Evolutionary conservation across 805 yeast species (phyloP).

Genomic region (Nakazawaea populi): DNA sequence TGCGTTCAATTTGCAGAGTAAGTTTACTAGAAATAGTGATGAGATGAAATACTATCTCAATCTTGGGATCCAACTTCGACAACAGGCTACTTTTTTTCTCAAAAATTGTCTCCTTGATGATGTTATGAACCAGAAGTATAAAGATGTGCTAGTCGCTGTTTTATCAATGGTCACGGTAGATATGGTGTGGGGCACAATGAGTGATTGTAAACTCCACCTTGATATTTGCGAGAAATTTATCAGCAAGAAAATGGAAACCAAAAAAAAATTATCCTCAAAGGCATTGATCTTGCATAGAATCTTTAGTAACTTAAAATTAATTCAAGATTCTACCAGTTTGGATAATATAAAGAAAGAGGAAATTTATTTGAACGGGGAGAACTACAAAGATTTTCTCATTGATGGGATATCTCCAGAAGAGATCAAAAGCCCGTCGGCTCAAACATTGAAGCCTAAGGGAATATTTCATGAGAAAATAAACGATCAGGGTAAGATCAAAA

Average conservation of each 20-base stretch:
- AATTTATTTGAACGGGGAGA: slow-evolving; percentile 27
- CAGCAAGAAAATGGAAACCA: slow-evolving; percentile 56
- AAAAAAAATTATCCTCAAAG: slow-evolving; percentile 65
- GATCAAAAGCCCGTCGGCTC: slow-evolving; percentile 8
- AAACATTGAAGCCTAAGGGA: slow-evolving; percentile 17
- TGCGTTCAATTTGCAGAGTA: slow-evolving; percentile 74
- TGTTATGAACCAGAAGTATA: slow-evolving; percentile 59
- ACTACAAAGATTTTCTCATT: slow-evolving; percentile 26
- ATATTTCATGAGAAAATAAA: slow-evolving; percentile 37
- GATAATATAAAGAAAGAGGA: slow-evolving; percentile 27
- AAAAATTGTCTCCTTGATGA: slow-evolving; percentile 50
- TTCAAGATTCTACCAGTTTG: slow-evolving; percentile 70
- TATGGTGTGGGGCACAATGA: slow-evolving; percentile 88
- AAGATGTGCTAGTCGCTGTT: slow-evolving; percentile 77
- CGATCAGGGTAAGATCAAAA: slow-evolving; percentile 41
- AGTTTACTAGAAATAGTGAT: slow-evolving; percentile 59
- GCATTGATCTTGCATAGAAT: slow-evolving; percentile 75
- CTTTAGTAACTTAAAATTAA: slow-evolving; percentile 64
- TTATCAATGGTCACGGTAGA: slow-evolving; percentile 85
- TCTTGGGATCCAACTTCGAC: slow-evolving; percentile 66
- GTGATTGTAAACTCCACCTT: slow-evolving; percentile 72
- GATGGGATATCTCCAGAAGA: slow-evolving; percentile 14
- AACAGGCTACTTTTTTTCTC: slow-evolving; percentile 68
- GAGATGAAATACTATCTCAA: slow-evolving; percentile 67
- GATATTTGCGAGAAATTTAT: slow-evolving; percentile 74